A percentile compares a stretch with the other conserved stretches of the same genome.
phyloP scores from a whole-genome alignment of 83 land plant species.

The Picea abies region DNA sequence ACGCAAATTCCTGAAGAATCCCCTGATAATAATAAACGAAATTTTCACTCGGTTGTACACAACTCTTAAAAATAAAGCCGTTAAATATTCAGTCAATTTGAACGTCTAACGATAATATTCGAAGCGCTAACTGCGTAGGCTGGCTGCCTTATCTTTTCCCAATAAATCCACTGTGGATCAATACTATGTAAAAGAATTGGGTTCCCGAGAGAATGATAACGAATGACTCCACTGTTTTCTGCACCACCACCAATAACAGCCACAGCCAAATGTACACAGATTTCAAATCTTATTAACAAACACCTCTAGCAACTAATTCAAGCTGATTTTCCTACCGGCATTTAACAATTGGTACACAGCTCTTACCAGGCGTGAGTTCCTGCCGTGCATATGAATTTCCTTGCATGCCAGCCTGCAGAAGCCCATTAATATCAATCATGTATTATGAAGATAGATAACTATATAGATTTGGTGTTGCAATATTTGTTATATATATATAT shows the following conservation, averaged over 20 bases:
- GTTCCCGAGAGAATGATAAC: slow-evolving; percentile 56
- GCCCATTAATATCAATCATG: slow-evolving; percentile 21
- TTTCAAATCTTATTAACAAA: neutral
- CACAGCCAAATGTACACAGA: neutral
- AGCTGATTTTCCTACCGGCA: neutral
- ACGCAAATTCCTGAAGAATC: too few species aligned
- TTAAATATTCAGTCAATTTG: neutral
- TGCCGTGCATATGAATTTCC: neutral
- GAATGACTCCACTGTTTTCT: slow-evolving; percentile 64
- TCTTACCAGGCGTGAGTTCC: neutral
- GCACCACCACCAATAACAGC: neutral
- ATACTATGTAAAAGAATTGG: slow-evolving; percentile 44
- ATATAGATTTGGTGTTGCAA: neutral
- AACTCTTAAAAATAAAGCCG: too few species aligned
- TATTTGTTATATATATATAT: too few species aligned
- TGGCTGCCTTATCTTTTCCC: neutral
- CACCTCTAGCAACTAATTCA: neutral
- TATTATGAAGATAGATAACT: slow-evolving; percentile 41
- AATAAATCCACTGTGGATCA: too few species aligned
- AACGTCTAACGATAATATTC: too few species aligned
- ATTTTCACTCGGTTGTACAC: too few species aligned
- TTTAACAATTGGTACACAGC: neutral
- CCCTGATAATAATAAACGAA: too few species aligned
- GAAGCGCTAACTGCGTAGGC: neutral
- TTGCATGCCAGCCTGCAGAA: slow-evolving; percentile 22